A percentile compares a stretch with the other conserved stretches of the same genome.
phyloP scores from a whole-genome alignment of 495 filamentous ascomycete genomes.

The Tuber melanosporum region DNA sequence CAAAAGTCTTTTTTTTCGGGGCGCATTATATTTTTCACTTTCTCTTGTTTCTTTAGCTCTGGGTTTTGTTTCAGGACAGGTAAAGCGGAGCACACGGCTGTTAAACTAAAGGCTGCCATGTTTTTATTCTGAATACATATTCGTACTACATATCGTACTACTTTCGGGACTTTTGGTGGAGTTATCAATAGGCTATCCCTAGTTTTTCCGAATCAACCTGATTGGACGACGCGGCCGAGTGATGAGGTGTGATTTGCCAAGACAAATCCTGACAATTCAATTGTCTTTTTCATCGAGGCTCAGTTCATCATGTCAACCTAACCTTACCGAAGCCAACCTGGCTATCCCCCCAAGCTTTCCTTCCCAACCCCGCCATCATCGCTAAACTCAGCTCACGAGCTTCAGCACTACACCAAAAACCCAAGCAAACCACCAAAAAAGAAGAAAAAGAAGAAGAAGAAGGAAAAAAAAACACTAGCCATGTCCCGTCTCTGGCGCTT shows the following conservation, averaged over 20 bases:
- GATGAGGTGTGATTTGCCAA: not conserved
- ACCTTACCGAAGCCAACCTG: not conserved
- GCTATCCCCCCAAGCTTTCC: not conserved
- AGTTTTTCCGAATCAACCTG: not conserved
- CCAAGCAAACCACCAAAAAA: not conserved
- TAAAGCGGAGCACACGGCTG: not conserved
- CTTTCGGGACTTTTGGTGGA: not conserved
- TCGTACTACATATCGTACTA: not conserved
- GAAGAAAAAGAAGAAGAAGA: not conserved
- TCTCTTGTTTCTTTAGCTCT: not conserved
- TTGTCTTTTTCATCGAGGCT: not conserved
- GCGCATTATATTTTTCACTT: not conserved
- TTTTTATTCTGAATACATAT: not conserved
- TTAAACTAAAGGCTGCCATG: not conserved
- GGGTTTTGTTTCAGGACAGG: not conserved
- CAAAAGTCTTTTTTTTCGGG: not conserved
- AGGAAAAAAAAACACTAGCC: not conserved
- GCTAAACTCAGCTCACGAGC: not conserved
- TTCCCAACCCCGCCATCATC: not conserved
- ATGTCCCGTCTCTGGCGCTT: constrained; percentile 40
- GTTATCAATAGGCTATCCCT: not conserved
- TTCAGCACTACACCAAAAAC: not conserved
- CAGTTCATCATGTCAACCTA: not conserved
- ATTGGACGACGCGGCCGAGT: not conserved
- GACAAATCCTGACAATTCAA: not conserved